Evolutionary conservation across 441 rosid genomes (phyloP).

Genomic region (Aleurites moluccanus): DNA sequence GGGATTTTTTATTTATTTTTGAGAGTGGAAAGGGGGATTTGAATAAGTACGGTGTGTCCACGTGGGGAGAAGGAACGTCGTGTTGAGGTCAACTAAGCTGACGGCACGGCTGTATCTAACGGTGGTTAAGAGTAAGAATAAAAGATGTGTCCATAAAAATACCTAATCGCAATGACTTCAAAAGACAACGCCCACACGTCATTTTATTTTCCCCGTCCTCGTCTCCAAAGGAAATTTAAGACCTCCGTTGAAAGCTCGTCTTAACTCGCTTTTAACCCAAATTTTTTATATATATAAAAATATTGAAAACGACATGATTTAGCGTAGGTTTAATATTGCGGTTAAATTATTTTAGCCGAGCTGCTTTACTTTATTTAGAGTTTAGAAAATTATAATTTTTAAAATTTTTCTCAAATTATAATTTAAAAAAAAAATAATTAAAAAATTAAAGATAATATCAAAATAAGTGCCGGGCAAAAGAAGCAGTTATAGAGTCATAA

Average conservation of each 20-base stretch:
- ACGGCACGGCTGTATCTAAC: conserved; percentile 76
- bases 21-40: conserved; percentile 9
- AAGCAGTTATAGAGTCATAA: conserved; percentile 7
- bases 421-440: too few relatives aligned
- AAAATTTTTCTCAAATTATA: too few relatives aligned
- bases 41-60: conserved; percentile 35
- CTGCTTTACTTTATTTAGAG: too few relatives aligned
- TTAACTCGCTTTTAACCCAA: neutral
- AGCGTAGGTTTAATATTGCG: too few relatives aligned
- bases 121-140: conserved; percentile 35
- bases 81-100: conserved; percentile 69
- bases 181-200: conserved; percentile 30
- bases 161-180: conserved; percentile 67
- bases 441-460: neutral
- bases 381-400: too few relatives aligned
- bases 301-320: too few relatives aligned
- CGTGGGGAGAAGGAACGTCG: conserved; percentile 42
- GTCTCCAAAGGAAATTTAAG: conserved; percentile 30
- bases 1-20: conserved; percentile 14
- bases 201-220: conserved; percentile 31
- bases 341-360: too few relatives aligned
- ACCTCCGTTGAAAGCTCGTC: neutral
- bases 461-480: neutral
- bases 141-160: conserved; percentile 33
- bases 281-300: too few relatives aligned